Conservation (phyloP, 208 protist species). For the Trypanosoma caninum region DNA sequence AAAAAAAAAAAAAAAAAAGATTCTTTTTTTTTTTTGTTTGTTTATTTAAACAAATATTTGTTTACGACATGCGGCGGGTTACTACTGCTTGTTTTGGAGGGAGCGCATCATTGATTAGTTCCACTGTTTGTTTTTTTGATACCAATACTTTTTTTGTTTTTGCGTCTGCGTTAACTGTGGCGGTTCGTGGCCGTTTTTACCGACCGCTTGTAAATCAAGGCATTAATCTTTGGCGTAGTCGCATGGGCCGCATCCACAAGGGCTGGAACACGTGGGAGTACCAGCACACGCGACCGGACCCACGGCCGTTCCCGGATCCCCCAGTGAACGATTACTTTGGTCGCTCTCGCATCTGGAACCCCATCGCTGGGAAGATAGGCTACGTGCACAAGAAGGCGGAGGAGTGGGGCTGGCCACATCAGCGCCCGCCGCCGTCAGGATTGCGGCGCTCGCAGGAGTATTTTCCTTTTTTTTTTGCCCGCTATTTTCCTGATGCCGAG, state of each 20-base stretch:
- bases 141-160: not conserved
- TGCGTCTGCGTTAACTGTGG: slow-evolving; percentile 8
- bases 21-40: no score
- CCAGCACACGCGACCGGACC: slow-evolving; percentile 59
- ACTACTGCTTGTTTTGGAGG: no score
- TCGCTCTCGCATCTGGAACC: slow-evolving; percentile 76
- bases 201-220: slow-evolving; percentile 75
- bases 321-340: slow-evolving; percentile 88
- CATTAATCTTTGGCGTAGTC: slow-evolving; percentile 76
- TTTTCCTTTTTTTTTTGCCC: slow-evolving; percentile 76
- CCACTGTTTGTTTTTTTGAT: slow-evolving; percentile 1
- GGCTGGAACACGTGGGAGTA: slow-evolving; percentile 79
- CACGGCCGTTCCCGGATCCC: slow-evolving; percentile 80
- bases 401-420: slow-evolving; percentile 76
- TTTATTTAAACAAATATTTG: no score
- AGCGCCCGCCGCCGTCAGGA: slow-evolving; percentile 71
- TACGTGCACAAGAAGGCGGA: slow-evolving; percentile 72
- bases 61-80: no score
- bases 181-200: slow-evolving; percentile 67
- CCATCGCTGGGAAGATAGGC: slow-evolving; percentile 83
- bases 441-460: slow-evolving; percentile 72
- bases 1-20: no score
- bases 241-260: slow-evolving; percentile 78
- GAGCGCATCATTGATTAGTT: not conserved
- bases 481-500: slow-evolving; percentile 82